phyloP scores from a whole-genome alignment of 345 rosid genomes.

The Pistacia integerrima region DNA sequence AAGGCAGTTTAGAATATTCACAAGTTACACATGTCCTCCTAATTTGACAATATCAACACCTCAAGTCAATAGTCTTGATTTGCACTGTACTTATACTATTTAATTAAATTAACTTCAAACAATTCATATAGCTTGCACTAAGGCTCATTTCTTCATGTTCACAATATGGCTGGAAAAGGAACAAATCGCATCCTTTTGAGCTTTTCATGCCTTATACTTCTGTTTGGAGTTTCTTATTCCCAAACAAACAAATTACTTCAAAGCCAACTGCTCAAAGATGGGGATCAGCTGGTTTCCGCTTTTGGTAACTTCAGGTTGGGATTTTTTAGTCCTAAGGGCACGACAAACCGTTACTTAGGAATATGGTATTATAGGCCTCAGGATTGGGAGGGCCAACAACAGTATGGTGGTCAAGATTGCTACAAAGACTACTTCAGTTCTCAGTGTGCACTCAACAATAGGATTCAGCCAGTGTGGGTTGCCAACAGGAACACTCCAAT shows the following conservation, averaged over 20 bases:
- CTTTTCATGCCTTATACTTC: background rate
- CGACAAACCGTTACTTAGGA: background rate
- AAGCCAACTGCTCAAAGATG: slow-evolving; percentile 16
- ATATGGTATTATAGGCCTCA: slow-evolving; percentile 4
- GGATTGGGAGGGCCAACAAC: no score
- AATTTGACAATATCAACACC: no score
- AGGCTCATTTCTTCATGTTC: background rate
- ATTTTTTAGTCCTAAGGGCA: background rate
- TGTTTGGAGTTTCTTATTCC: background rate
- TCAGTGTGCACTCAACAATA: no score
- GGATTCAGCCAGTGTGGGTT: slow-evolving; percentile 6
- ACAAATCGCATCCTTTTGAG: background rate
- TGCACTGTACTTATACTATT: no score
- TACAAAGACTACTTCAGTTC: no score
- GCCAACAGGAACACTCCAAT: slow-evolving; percentile 12
- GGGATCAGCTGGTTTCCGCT: slow-evolving; percentile 14
- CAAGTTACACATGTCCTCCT: no score
- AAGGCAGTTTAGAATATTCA: no score
- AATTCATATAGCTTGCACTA: background rate
- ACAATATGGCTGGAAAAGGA: background rate
- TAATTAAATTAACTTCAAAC: no score
- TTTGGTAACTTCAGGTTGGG: slow-evolving; percentile 10
- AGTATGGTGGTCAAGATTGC: no score
- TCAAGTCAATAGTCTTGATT: no score
- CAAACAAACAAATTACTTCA: slow-evolving; percentile 18